Conservation (phyloP, 768 basidiomycete species). For the Phaeotremella fagi region DNA sequence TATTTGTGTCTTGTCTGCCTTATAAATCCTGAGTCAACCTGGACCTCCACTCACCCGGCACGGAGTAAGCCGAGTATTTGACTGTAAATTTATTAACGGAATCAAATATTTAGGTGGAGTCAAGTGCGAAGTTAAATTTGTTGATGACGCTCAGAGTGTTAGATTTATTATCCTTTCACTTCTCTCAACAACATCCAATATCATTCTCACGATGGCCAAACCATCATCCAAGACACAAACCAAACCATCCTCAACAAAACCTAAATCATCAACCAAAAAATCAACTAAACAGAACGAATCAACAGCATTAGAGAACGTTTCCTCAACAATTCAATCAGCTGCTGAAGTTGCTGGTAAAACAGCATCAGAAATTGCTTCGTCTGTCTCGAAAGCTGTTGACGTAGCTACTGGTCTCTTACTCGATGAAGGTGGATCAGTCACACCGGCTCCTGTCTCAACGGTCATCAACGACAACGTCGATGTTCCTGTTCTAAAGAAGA, state of each 20-base stretch:
- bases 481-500: conserved; percentile 19
- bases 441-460: conserved; percentile 18
- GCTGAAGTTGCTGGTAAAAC: neutral
- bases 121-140: neutral
- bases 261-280: conserved; percentile 1
- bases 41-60: too few species aligned
- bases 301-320: conserved; percentile 8
- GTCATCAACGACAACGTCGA: conserved; percentile 26
- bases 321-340: neutral
- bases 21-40: too few species aligned
- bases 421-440: conserved; percentile 15
- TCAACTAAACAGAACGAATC: neutral
- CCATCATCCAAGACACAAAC: neutral
- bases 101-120: neutral
- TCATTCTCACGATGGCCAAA: conserved; percentile 9
- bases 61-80: too few species aligned
- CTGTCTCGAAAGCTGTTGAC: conserved; percentile 20
- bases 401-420: conserved; percentile 25
- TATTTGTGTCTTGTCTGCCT: too few species aligned
- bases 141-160: neutral
- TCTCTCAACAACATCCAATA: neutral
- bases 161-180: neutral
- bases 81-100: neutral
- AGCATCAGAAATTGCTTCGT: conserved; percentile 7
- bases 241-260: neutral